Conservation (phyloP, 164 flowering plant species). For the Stephania yunnanensis region DNA sequence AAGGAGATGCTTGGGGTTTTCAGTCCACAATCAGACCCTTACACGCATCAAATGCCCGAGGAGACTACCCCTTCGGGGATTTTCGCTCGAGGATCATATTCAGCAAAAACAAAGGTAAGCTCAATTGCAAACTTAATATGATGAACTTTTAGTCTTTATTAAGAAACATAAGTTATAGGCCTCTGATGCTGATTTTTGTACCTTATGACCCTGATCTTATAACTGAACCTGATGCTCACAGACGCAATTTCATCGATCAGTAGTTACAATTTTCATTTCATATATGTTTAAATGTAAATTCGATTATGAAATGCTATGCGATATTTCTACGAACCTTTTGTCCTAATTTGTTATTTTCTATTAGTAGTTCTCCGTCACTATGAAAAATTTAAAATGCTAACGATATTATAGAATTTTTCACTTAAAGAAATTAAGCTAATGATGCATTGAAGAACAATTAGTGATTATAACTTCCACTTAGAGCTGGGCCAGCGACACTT, state of each 20-base stretch:
- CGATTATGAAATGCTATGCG: not conserved
- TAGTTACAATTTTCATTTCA: not conserved
- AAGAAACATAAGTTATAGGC: not conserved
- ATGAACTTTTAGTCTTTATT: not conserved
- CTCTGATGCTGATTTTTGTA: not conserved
- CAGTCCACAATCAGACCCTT: slow-evolving; percentile 61
- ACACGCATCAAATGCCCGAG: slow-evolving; percentile 50
- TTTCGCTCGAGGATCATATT: slow-evolving; percentile 61
- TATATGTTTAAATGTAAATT: not conserved
- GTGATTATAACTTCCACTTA: not conserved
- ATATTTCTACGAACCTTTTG: not conserved
- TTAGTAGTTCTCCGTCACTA: too few relatives aligned
- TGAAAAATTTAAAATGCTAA: too few relatives aligned
- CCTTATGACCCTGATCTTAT: not conserved
- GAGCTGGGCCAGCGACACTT: not conserved
- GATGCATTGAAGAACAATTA: not conserved
- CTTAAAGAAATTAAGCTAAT: not conserved
- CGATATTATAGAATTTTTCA: too few relatives aligned
- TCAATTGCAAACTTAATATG: not conserved
- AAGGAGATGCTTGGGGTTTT: slow-evolving; percentile 71
- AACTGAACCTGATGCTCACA: not conserved
- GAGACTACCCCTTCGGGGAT: slow-evolving; percentile 72
- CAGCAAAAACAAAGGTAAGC: slow-evolving; percentile 59
- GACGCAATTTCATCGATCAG: not conserved
- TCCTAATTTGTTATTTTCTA: not conserved